Evolutionary conservation across 2,329 filamentous ascomycete species (phyloP), one percentile per base, ranked within the genome.

Genomic region (Rhynchosporium graminicola): DNA sequence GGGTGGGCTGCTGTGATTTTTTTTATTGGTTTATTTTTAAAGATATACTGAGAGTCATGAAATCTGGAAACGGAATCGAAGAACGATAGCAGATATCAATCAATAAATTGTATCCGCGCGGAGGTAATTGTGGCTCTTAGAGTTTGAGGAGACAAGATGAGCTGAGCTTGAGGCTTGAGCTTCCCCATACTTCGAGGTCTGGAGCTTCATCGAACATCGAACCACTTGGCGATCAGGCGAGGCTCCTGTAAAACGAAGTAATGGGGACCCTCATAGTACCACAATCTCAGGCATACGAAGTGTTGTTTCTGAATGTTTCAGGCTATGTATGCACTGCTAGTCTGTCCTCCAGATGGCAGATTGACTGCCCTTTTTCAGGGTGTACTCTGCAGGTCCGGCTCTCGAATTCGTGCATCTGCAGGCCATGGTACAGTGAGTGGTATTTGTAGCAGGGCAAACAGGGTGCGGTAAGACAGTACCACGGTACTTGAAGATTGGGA

Each of bases 321-420:
- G 36, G 51, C 51, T 54, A 29, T 46, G 26, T 54, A 29, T 46
- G 26, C 26, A 57, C 54, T 56, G 29, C 29, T 31, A 31, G 20
- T 5, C 40, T 56, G 28, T 43, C 31, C 36, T 40, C 36, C 40
- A 43, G 29, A 20, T 46, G 43, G 43, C n/a, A 46, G 8, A 20
- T 46, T 46, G 38, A 36, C 20, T 45, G 38, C 54, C 40, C 42
- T 46, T 57, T 51, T 57, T 45, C 54, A 57, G 54, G 54, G 54
- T 36, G 15, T 26, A 43, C 54, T 20, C 54, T 57, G 54, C 54
- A 57, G 54, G 54, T 57, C 54, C 52, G 52, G 52, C 15, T 38
- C 40, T 45, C 20, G 20, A 42, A 28, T 42, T 46, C 54, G 40
- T 31, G 54, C 28, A 57, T 10, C 48, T 57, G 54, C 54, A 57